Evolutionary conservation across 495 filamentous ascomycete genomes (phyloP).

Genomic region (Wilcoxina mikolae): DNA sequence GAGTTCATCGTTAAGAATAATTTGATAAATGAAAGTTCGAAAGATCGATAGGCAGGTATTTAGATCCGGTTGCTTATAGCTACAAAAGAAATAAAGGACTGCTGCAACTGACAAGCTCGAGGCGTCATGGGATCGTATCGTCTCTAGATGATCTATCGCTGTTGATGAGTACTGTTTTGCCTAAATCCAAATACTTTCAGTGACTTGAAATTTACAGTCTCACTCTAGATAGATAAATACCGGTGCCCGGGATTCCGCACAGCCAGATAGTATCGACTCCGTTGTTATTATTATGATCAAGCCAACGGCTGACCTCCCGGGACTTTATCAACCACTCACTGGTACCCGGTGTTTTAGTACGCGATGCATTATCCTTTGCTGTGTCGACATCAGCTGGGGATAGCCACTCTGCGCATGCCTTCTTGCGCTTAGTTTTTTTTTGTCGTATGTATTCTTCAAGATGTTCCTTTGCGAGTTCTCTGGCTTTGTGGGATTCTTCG

Average conservation of each 20-base stretch:
- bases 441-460: constrained; percentile 2
- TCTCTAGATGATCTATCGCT: not conserved
- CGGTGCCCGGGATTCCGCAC: constrained; percentile 27
- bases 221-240: constrained; percentile 5
- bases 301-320: constrained; percentile 13
- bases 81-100: constrained; percentile 27
- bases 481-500: constrained; percentile 11
- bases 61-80: constrained; percentile 13
- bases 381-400: not conserved
- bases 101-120: constrained; percentile 13
- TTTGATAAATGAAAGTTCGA: constrained; percentile 25
- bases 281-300: constrained; percentile 5
- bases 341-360: constrained; percentile 13
- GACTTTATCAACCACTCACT: constrained; percentile 22
- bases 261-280: constrained; percentile 24
- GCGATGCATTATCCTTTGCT: constrained; percentile 5
- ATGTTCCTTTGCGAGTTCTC: constrained; percentile 16
- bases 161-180: not conserved
- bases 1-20: constrained; percentile 20
- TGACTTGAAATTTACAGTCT: not conserved
- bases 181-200: too few relatives aligned
- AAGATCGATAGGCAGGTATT: constrained; percentile 14
- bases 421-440: not conserved
- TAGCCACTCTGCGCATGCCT: not conserved
- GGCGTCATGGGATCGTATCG: too few relatives aligned